Evolutionary conservation across 805 yeast genomes (phyloP).

Genomic region (Blastobotrys peoriensis): DNA sequence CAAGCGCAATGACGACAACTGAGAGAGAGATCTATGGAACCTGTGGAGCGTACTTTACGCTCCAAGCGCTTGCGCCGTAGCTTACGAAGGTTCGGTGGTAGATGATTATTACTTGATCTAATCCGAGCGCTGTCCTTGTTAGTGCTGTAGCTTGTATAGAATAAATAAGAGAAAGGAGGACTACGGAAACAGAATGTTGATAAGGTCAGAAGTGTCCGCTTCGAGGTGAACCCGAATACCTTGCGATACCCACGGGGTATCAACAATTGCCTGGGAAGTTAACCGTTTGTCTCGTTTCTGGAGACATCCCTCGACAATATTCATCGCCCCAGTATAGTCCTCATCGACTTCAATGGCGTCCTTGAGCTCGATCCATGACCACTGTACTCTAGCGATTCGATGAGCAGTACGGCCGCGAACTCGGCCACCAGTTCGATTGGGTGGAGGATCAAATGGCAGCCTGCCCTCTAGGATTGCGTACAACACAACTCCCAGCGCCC

Average conservation of each 20-base stretch:
- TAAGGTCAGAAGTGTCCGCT: slow-evolving; percentile 1
- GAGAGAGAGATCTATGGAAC: not conserved
- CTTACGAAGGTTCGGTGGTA: not conserved
- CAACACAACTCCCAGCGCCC: slow-evolving; percentile 93
- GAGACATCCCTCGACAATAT: slow-evolving; percentile 45
- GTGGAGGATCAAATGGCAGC: slow-evolving; percentile 87
- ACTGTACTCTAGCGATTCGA: slow-evolving; percentile 84
- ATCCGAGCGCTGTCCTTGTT: slow-evolving; percentile 18
- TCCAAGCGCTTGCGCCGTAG: not conserved
- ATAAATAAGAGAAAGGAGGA: no score
- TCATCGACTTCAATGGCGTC: slow-evolving; percentile 31
- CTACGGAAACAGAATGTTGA: slow-evolving; percentile 2
- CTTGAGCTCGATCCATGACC: slow-evolving; percentile 69
- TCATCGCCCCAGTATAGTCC: slow-evolving; percentile 45
- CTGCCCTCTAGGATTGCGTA: slow-evolving; percentile 80
- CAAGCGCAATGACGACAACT: not conserved
- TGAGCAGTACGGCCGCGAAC: slow-evolving; percentile 63
- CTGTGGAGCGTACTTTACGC: not conserved
- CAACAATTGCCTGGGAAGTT: slow-evolving; percentile 25
- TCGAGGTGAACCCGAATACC: not conserved
- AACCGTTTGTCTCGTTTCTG: slow-evolving; percentile 43
- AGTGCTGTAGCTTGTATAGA: no score
- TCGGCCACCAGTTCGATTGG: slow-evolving; percentile 29
- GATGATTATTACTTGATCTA: slow-evolving; percentile 16
- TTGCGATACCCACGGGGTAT: slow-evolving; percentile 16